Percentiles rank a stretch among this genome's conserved stretches.
Conservation (phyloP, 345 rosid species). For the Syzygium grande region DNA sequence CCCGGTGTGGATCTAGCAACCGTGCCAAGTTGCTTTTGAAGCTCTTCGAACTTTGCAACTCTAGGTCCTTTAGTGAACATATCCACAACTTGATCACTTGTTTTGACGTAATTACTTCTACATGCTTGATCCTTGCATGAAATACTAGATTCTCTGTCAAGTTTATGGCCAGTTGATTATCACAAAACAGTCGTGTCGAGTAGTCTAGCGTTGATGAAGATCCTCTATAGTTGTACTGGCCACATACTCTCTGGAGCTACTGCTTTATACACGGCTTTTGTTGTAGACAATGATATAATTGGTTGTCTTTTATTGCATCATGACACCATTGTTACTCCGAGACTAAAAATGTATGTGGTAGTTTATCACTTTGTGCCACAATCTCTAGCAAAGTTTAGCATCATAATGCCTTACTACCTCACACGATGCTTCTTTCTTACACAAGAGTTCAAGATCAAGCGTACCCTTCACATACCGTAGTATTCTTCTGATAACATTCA, state of each 20-base stretch:
- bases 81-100: not conserved
- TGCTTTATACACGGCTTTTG: not conserved
- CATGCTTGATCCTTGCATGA: not conserved
- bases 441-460: not conserved
- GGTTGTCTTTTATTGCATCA: not conserved
- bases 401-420: not conserved
- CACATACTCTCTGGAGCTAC: not conserved
- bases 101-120: not conserved
- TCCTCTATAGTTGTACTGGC: rapidly evolving
- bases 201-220: not conserved
- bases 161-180: not conserved
- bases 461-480: not conserved
- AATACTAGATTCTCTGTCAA: not conserved
- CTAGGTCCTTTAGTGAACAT: no score
- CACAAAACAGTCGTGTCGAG: not conserved
- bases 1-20: not conserved
- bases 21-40: not conserved
- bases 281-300: not conserved
- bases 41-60: not conserved
- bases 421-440: not conserved
- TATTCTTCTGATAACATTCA: not conserved
- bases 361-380: not conserved
- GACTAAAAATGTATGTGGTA: not conserved
- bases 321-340: not conserved
- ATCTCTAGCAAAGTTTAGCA: not conserved